A percentile compares a stretch with the other conserved stretches of the same genome.
Evolutionary conservation across 2,329 filamentous ascomycete species (phyloP).

Genomic region (Cordyceps cateniannulata): DNA sequence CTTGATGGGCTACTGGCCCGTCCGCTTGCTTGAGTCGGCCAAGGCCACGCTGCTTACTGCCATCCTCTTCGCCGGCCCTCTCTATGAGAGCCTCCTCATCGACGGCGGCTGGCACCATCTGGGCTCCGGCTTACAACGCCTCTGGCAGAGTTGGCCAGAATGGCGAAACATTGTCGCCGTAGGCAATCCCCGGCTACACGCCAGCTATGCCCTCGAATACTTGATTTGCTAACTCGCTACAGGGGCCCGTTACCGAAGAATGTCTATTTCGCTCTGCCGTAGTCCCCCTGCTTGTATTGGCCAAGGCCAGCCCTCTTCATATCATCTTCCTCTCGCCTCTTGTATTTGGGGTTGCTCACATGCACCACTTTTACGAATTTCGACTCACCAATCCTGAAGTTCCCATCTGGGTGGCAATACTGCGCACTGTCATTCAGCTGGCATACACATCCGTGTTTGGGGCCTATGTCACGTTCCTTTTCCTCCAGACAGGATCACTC

Average conservation of each 20-base stretch:
- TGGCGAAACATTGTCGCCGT: conserved; percentile 87
- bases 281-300: conserved; percentile 73
- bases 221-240: conserved; percentile 5
- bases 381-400: conserved; percentile 70
- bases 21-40: conserved; percentile 57
- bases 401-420: conserved; percentile 53
- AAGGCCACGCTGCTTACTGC: conserved; percentile 64
- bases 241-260: conserved; percentile 89
- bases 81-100: conserved; percentile 73
- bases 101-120: conserved; percentile 65
- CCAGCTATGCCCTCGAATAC: background rate
- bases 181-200: conserved; percentile 28
- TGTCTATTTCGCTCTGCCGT: conserved; percentile 85
- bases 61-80: conserved; percentile 74
- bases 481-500: conserved; percentile 76
- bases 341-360: conserved; percentile 86
- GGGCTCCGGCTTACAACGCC: conserved; percentile 45
- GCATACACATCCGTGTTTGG: conserved; percentile 89
- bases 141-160: conserved; percentile 67
- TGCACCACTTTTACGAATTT: conserved; percentile 97
- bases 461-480: conserved; percentile 86
- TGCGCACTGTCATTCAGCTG: conserved; percentile 77
- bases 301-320: conserved; percentile 46
- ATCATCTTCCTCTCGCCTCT: conserved; percentile 80
- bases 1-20: conserved; percentile 75